phyloP scores from a whole-genome alignment of 1,139 yeast species.

The Yamadazyma songkhlaensis region DNA sequence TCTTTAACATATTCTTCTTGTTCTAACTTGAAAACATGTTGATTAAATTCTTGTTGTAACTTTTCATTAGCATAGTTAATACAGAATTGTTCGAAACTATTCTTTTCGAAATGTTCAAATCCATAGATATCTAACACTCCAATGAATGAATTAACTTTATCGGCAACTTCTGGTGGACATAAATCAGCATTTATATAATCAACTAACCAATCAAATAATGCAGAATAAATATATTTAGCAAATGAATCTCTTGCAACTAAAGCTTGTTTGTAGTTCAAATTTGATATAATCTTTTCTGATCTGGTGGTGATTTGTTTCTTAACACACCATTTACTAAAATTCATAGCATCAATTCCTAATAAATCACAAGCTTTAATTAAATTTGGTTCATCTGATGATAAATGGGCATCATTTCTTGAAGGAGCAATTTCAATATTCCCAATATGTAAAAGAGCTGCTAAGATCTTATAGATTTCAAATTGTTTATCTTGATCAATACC shows the following conservation, averaged over 20 bases:
- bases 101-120: slow-evolving; percentile 90
- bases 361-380: slow-evolving; percentile 81
- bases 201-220: slow-evolving; percentile 94
- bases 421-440: slow-evolving; percentile 92
- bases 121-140: slow-evolving; percentile 98
- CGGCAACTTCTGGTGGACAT: slow-evolving; percentile 68
- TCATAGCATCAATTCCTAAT: slow-evolving; percentile 71
- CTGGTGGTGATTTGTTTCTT: slow-evolving; percentile 94
- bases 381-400: slow-evolving; percentile 84
- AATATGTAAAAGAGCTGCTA: slow-evolving; percentile 87
- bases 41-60: slow-evolving; percentile 95
- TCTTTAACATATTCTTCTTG: slow-evolving; percentile 93
- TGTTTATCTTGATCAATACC: slow-evolving; percentile 68
- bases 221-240: slow-evolving; percentile 89
- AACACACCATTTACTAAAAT: slow-evolving; percentile 87
- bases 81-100: slow-evolving; percentile 96
- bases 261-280: slow-evolving; percentile 81
- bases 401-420: slow-evolving; percentile 78
- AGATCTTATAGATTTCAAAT: slow-evolving; percentile 65
- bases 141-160: slow-evolving; percentile 67
- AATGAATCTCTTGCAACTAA: slow-evolving; percentile 93
- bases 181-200: slow-evolving; percentile 76
- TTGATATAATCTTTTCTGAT: slow-evolving; percentile 85
- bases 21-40: slow-evolving; percentile 94
- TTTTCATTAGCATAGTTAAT: slow-evolving; percentile 97